These are phyloP conservation scores for Trichoderma orchidacearum DNA, from an alignment of 495 filamentous ascomycete species.

Conservation along the genomic window DNA sequence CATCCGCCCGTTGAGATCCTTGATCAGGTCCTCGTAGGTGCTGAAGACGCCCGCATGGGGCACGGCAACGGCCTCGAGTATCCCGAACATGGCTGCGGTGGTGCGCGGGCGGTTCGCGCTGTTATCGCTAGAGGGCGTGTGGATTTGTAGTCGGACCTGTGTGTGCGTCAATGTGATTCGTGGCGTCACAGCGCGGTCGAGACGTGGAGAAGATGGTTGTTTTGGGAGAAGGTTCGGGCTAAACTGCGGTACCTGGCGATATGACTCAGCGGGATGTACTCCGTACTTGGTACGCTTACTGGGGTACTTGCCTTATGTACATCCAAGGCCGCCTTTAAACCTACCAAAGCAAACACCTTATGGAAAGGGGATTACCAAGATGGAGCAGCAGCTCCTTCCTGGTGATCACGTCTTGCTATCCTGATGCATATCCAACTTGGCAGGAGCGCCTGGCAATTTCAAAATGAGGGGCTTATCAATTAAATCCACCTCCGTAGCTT, in stretches of 20 bases:
- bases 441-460: too few species aligned
- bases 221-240: constrained; percentile 1
- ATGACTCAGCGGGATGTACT: not conserved
- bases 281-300: not conserved
- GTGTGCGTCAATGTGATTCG: not conserved
- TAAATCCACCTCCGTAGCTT: too few species aligned
- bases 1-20: constrained; percentile 1
- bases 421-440: too few species aligned
- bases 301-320: too few species aligned
- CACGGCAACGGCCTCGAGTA: constrained; percentile 2
- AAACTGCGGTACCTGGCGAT: not conserved
- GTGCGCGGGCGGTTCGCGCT: not conserved
- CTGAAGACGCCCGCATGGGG: not conserved
- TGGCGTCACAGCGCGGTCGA: not conserved
- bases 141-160: not conserved
- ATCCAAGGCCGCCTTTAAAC: too few species aligned
- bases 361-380: too few species aligned
- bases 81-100: constrained; percentile 3
- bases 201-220: not conserved
- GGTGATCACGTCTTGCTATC: too few species aligned
- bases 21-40: constrained; percentile 3
- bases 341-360: too few species aligned
- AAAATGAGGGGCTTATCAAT: too few species aligned
- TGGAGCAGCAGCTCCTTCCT: too few species aligned
- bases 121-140: not conserved